These are phyloP conservation scores for Coelastrella sp. DNA, from an alignment of 139 green algal species.

Conservation along the genomic window DNA sequence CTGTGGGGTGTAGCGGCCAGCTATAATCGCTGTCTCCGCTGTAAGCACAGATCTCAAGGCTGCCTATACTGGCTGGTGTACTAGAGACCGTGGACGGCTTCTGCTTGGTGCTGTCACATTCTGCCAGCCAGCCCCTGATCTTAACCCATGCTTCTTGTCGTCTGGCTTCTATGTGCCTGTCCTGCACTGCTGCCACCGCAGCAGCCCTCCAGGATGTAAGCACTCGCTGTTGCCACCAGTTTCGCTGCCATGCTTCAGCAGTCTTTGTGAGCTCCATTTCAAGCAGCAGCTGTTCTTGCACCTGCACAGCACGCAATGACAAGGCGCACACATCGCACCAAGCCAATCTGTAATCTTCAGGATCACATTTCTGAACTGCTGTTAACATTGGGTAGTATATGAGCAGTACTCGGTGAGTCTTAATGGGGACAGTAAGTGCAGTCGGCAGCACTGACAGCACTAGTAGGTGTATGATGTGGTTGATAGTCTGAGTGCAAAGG, in stretches of 20 bases:
- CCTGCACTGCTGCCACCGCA: background rate
- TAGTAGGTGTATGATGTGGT: no score
- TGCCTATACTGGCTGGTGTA: no score
- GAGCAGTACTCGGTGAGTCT: background rate
- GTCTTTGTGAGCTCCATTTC: background rate
- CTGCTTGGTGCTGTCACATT: background rate
- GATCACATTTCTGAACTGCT: background rate
- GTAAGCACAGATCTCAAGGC: no score
- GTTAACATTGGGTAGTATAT: background rate
- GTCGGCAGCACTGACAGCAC: no score
- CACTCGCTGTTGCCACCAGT: background rate
- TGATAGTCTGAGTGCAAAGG: no score
- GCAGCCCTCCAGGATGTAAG: background rate
- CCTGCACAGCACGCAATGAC: conserved; percentile 1
- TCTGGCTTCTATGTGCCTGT: background rate
- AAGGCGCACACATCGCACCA: background rate
- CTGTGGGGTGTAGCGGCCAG: no score
- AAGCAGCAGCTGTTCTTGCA: conserved; percentile 35
- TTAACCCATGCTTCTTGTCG: conserved; percentile 3
- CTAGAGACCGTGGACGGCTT: no score
- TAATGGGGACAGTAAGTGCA: background rate
- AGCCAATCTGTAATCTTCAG: background rate
- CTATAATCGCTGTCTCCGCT: no score
- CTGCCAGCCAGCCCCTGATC: conserved; percentile 19
- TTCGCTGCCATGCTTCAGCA: background rate